A percentile compares a stretch with the other conserved stretches of the same genome.
Conservation (phyloP, 2,329 filamentous ascomycete genomes). For the Nothophoma quercina region DNA sequence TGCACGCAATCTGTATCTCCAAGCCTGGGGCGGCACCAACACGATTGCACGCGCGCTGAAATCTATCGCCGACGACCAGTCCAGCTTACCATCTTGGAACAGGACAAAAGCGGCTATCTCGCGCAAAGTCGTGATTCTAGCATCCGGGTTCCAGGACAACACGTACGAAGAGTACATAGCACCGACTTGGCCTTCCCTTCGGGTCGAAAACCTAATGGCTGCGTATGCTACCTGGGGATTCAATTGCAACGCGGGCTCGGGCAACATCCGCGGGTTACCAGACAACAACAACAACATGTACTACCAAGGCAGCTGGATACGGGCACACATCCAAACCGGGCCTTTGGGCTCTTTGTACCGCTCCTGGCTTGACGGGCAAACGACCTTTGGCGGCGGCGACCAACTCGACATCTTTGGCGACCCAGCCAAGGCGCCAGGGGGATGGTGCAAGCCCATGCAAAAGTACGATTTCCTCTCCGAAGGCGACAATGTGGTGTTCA, state of each 20-base stretch:
- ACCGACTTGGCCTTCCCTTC: slow-evolving; percentile 11
- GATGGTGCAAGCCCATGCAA: slow-evolving; percentile 19
- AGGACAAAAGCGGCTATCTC: slow-evolving; percentile 5
- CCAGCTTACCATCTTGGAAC: not conserved
- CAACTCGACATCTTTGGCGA: slow-evolving; percentile 48
- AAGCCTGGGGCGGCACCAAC: slow-evolving; percentile 23
- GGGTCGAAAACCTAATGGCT: slow-evolving; percentile 12
- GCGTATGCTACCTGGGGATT: slow-evolving; percentile 21
- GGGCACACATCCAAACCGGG: slow-evolving; percentile 58
- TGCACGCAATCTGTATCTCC: slow-evolving; percentile 17
- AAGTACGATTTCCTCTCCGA: slow-evolving; percentile 19
- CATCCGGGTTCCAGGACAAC: slow-evolving; percentile 21
- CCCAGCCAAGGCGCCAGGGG: slow-evolving; percentile 46
- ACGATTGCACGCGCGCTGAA: slow-evolving; percentile 21
- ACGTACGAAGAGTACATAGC: slow-evolving; percentile 18
- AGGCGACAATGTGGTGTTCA: slow-evolving; percentile 27
- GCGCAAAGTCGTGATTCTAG: slow-evolving; percentile 18
- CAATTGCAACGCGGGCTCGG: slow-evolving; percentile 18
- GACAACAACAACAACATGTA: slow-evolving; percentile 13
- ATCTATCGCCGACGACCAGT: slow-evolving; percentile 9
- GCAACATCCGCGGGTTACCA: slow-evolving; percentile 18
- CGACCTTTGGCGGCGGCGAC: slow-evolving; percentile 46
- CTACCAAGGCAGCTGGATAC: slow-evolving; percentile 52
- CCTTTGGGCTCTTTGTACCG: slow-evolving; percentile 46
- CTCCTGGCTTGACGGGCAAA: slow-evolving; percentile 57